Base-by-base conservation (phyloP, 2,329 filamentous ascomycete genomes). In the Sporothrix sp. region DNA sequence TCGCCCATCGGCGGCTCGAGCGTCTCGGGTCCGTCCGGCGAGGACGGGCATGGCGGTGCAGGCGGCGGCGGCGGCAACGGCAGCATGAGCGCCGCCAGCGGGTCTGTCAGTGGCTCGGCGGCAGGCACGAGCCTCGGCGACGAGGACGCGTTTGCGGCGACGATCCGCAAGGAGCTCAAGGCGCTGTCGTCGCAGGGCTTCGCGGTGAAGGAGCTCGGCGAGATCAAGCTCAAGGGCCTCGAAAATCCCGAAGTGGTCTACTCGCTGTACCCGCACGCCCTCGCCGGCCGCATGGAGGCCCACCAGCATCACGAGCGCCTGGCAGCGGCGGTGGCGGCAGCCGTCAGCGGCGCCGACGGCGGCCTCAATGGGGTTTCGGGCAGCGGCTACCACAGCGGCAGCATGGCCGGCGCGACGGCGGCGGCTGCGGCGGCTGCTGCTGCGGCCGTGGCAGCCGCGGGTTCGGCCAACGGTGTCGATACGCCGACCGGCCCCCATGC, bases 221-320 rank as follows among this genome's bases (percentile, higher is more conserved):
- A 97, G 67, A 84, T 85, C 58, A 96, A 95, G 63, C 75, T 98
- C 51, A 98, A 98, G 69, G 93, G 93, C 27, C 81, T 98, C 11
- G 93, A 98, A 67, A 98, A 98, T 63, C 91, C 93, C 0, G 93
- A 98, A 65, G 84, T 89, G 54, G 84, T 98, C 58, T 97, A 95
- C 68, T 82, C 95, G 52, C 85, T 98, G 65, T 98, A 96, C 64
- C 91, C 93, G 2, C 89, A 95, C 64, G 80, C 85, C 1, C 78
- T 98, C 28, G 81, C 86, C 11, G 88, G 87, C 35, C 84, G 93
- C 54, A 82, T 89, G 53, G 78, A 84, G 13, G 76, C 83, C 33
- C 86, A 90, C 58, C 69, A 70, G 57, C 70, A 72, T 43, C 70
- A 74, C 52, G 68, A 76, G 56, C 65, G 65, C 13, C 13, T 53